Conservation (phyloP, 164 flowering plant genomes). For the Dillenia turbinata region DNA sequence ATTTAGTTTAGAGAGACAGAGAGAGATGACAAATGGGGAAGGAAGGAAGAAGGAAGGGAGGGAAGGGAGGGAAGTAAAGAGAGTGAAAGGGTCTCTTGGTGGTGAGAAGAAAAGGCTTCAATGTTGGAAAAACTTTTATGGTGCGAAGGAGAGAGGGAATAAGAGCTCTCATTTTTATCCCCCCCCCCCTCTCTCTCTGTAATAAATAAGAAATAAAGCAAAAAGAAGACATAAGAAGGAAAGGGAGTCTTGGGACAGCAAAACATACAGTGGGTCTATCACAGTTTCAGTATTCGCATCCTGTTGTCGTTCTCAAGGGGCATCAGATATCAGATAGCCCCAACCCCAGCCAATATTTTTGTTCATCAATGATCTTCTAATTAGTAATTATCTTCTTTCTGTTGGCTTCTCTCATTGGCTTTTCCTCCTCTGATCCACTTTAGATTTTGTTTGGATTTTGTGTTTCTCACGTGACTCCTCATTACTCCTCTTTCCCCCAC, state of each 20-base stretch:
- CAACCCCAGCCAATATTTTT: too few species aligned
- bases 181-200: too few species aligned
- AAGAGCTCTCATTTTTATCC: too few species aligned
- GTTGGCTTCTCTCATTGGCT: constrained; percentile 8
- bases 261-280: not conserved
- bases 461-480: constrained; percentile 35
- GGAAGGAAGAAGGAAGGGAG: constrained; percentile 1
- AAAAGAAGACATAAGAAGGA: not conserved
- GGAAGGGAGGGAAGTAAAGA: not conserved
- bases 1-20: constrained; percentile 2
- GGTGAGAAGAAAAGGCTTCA: too few species aligned
- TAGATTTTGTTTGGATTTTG: constrained; percentile 40
- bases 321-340: too few species aligned
- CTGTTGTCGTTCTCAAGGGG: constrained; percentile 17
- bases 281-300: not conserved
- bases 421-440: not conserved
- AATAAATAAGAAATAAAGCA: too few species aligned
- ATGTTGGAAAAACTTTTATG: too few species aligned
- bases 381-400: constrained; percentile 15
- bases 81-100: not conserved
- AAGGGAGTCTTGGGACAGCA: not conserved
- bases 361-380: constrained; percentile 6
- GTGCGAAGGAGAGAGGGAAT: too few species aligned
- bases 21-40: constrained; percentile 6
- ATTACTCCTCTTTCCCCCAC: constrained; percentile 5